Conservation (phyloP, 805 yeast genomes). For the Candida anglica region DNA sequence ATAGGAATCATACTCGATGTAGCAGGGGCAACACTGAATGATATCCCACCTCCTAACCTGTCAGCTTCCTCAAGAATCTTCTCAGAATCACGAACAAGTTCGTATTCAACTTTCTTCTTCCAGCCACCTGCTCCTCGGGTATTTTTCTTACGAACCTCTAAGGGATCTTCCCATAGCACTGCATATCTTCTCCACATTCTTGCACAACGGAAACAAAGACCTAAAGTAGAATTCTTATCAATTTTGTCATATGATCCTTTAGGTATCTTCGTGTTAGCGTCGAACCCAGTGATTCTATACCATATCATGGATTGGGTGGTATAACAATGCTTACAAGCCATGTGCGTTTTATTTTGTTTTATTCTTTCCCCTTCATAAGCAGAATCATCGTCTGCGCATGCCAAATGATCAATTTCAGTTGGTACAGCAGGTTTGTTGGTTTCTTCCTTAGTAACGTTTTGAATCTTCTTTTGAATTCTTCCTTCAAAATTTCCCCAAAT, state of each 20-base stretch:
- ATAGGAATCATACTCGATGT: background rate
- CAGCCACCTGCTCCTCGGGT: constrained; percentile 46
- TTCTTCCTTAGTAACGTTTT: constrained; percentile 17
- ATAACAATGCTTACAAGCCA: constrained; percentile 71
- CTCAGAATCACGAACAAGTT: constrained; percentile 59
- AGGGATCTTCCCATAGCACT: constrained; percentile 78
- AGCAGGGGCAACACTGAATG: background rate
- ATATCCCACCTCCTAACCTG: constrained; percentile 13
- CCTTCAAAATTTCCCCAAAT: constrained; percentile 86
- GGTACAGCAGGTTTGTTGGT: constrained; percentile 15
- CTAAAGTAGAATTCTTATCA: constrained; percentile 37
- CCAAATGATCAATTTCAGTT: constrained; percentile 41
- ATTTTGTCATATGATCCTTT: constrained; percentile 8
- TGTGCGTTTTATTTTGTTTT: constrained; percentile 28
- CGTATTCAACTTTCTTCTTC: constrained; percentile 65
- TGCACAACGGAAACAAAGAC: constrained; percentile 84
- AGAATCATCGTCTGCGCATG: constrained; percentile 69
- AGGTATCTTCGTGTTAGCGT: constrained; percentile 31
- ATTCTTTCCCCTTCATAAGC: constrained; percentile 58
- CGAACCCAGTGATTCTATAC: constrained; percentile 67
- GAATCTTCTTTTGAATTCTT: constrained; percentile 55
- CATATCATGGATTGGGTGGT: constrained; percentile 55
- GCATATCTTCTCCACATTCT: constrained; percentile 89
- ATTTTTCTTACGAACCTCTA: constrained; percentile 53
- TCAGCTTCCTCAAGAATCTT: constrained; percentile 49